Percentiles rank a stretch among this genome's conserved stretches.
These are phyloP conservation scores for Zymoseptoria crescenta DNA, from an alignment of 2,329 filamentous ascomycete species.

Conservation along the genomic window DNA sequence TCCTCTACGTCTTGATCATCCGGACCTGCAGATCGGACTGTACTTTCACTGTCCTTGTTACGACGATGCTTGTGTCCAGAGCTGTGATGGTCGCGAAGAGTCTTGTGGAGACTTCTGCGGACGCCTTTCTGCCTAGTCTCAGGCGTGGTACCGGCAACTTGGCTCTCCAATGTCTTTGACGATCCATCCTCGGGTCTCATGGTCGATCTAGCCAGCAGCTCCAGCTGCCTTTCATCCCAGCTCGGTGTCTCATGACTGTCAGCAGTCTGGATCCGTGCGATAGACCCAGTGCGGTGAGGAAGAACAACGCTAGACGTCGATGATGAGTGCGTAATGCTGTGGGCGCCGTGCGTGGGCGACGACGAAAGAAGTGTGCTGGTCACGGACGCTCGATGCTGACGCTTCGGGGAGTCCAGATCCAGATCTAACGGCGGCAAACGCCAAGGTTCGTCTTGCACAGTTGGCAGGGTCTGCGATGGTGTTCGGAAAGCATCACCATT, in stretches of 20 bases:
- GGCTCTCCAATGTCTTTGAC: not conserved
- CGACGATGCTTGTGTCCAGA: conserved; percentile 63
- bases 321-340: conserved; percentile 24
- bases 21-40: conserved; percentile 33
- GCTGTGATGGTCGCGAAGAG: conserved; percentile 58
- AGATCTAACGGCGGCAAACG: conserved; percentile 29
- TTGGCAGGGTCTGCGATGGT: conserved; percentile 35
- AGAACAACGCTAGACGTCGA: conserved; percentile 23
- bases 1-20: conserved; percentile 16
- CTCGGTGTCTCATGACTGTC: conserved; percentile 13
- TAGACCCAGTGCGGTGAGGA: conserved; percentile 17
- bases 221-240: conserved; percentile 19
- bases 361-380: conserved; percentile 22
- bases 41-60: conserved; percentile 64
- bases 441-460: conserved; percentile 19
- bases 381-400: conserved; percentile 30
- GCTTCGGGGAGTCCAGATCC: conserved; percentile 18
- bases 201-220: conserved; percentile 17
- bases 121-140: conserved; percentile 47
- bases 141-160: conserved; percentile 15
- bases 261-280: conserved; percentile 13
- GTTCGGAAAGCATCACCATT: conserved; percentile 38
- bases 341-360: conserved; percentile 15
- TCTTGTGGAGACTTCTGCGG: conserved; percentile 80
- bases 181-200: conserved; percentile 5